These are phyloP conservation scores for Peronospora belbahrii DNA, from an alignment of 352 stramenopile species.

Conservation along the genomic window DNA sequence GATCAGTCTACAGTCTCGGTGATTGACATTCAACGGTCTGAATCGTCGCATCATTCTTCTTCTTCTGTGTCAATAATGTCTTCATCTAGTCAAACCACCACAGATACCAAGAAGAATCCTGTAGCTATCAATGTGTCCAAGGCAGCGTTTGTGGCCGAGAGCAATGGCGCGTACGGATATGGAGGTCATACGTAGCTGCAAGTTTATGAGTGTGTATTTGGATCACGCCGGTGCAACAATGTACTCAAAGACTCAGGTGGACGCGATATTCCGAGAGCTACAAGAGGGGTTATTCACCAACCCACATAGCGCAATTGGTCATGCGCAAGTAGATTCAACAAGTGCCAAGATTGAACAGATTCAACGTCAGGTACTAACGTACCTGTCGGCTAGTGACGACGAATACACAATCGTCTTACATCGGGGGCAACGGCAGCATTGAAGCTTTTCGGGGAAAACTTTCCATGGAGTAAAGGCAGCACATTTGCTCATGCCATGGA, in stretches of 20 bases:
- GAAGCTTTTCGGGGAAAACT: constrained; percentile 77
- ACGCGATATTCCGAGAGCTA: constrained; percentile 42
- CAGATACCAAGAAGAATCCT: constrained; percentile 2
- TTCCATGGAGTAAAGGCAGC: constrained; percentile 55
- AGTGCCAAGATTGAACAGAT: constrained; percentile 36
- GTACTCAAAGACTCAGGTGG: constrained; percentile 59
- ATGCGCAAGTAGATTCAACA: constrained; percentile 31
- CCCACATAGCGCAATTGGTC: constrained; percentile 40
- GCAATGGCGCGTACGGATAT: constrained; percentile 29
- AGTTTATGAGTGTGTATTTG: constrained; percentile 59
- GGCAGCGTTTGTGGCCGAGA: constrained; percentile 22
- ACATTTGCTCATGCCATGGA: constrained; percentile 54
- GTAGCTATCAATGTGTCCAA: constrained; percentile 11
- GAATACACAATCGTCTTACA: constrained; percentile 79
- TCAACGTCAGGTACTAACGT: constrained; percentile 42
- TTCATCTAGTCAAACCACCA: not conserved
- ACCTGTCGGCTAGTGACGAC: constrained; percentile 59
- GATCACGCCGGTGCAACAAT: constrained; percentile 83
- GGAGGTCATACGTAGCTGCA: constrained; percentile 12
- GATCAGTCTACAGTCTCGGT: too few relatives aligned
- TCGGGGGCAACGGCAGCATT: constrained; percentile 71
- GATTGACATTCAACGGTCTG: not conserved
- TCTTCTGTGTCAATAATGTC: constrained; percentile 1
- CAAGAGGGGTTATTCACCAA: constrained; percentile 47
- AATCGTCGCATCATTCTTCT: constrained; percentile 10